Conservation (phyloP, 495 filamentous ascomycete genomes). For the Aspergillus sparsus region DNA sequence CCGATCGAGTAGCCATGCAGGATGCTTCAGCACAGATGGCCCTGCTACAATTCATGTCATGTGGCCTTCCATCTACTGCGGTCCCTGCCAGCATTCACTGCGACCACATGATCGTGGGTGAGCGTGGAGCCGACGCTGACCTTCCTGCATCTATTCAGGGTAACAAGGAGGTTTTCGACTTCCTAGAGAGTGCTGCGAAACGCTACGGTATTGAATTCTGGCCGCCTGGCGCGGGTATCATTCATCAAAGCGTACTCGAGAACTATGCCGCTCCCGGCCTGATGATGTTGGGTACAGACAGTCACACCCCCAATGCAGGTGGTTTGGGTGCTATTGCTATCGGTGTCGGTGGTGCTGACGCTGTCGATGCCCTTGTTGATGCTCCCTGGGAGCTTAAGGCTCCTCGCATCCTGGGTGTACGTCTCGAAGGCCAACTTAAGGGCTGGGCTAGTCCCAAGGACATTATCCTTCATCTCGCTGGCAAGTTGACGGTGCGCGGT, state of each 20-base stretch:
- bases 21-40: slow-evolving; percentile 99
- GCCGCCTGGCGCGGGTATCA: slow-evolving; percentile 98
- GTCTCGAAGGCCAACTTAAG: slow-evolving; percentile 76
- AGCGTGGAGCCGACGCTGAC: slow-evolving; percentile 82
- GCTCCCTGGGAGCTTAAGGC: slow-evolving; percentile 98
- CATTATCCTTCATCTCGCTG: slow-evolving; percentile 86
- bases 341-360: slow-evolving; percentile 96
- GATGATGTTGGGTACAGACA: slow-evolving; percentile 99
- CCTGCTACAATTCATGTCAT: slow-evolving; percentile 97
- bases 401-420: slow-evolving; percentile 83
- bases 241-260: slow-evolving; percentile 97
- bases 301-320: slow-evolving; percentile 95
- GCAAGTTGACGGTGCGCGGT: slow-evolving; percentile 87
- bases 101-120: slow-evolving; percentile 97
- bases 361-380: slow-evolving; percentile 93
- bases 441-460: slow-evolving; percentile 96
- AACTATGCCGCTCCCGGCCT: slow-evolving; percentile 96
- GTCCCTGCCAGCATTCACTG: slow-evolving; percentile 98
- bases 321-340: slow-evolving; percentile 93
- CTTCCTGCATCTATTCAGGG: slow-evolving; percentile 82
- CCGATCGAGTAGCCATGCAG: slow-evolving; percentile 97
- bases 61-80: slow-evolving; percentile 84
- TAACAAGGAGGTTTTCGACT: slow-evolving; percentile 97
- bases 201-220: slow-evolving; percentile 99
- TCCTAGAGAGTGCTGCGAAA: slow-evolving; percentile 89